Conservation (phyloP, 148 eudicot genomes). For the Camellia sinensis region DNA sequence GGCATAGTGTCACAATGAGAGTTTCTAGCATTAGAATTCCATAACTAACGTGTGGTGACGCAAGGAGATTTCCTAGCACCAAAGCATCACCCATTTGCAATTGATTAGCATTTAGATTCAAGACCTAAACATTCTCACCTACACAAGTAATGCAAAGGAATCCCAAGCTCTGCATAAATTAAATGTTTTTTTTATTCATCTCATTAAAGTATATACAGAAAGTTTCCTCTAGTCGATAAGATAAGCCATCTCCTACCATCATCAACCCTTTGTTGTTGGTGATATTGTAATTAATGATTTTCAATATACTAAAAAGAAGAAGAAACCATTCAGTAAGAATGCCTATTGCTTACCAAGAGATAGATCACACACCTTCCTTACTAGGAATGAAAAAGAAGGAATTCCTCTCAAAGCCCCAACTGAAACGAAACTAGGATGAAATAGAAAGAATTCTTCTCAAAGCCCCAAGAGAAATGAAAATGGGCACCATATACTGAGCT, state of each 20-base stretch:
- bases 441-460: neutral
- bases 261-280: neutral
- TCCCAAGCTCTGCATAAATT: neutral
- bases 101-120: neutral
- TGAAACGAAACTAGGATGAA: no score
- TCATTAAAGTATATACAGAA: neutral
- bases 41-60: neutral
- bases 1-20: no score
- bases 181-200: neutral
- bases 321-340: no score
- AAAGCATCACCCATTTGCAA: neutral
- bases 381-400: no score
- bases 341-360: no score
- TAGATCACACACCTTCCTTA: no score
- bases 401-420: no score
- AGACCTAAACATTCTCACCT: neutral
- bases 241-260: neutral
- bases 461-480: neutral
- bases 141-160: neutral
- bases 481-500: neutral
- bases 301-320: no score
- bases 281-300: no score
- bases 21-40: neutral
- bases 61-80: neutral
- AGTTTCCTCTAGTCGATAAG: neutral